phyloP scores from a whole-genome alignment of 805 yeast genomes.

The Kodamaea neixiangensis region DNA sequence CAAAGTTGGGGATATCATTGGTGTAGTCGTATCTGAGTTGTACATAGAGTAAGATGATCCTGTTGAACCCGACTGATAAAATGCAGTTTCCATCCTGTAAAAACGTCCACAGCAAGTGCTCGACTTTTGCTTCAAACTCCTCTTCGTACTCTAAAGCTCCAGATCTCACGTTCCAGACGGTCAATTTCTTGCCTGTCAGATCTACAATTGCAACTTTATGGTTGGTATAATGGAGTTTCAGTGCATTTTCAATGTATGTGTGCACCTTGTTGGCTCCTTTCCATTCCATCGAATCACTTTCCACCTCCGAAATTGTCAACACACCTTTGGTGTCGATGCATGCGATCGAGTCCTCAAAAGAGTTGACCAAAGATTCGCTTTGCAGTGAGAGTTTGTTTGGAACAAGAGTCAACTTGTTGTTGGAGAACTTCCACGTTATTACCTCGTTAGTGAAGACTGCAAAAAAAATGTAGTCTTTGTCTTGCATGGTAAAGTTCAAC shows the following conservation, averaged over 20 bases:
- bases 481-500: background rate
- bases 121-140: conserved; percentile 24
- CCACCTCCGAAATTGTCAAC: background rate
- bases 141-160: conserved; percentile 68
- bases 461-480: conserved; percentile 1
- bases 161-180: conserved; percentile 79
- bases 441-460: conserved; percentile 2
- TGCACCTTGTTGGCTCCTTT: background rate
- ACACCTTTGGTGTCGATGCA: background rate
- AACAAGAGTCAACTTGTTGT: background rate
- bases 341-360: background rate
- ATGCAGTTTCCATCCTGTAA: conserved; percentile 54
- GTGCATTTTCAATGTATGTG: conserved; percentile 7
- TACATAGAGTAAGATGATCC: conserved; percentile 66
- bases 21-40: conserved; percentile 90
- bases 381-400: background rate
- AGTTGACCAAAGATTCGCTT: background rate
- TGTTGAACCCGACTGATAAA: conserved; percentile 74
- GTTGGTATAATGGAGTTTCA: conserved; percentile 6
- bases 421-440: conserved; percentile 1
- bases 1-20: conserved; percentile 73
- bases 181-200: conserved; percentile 47
- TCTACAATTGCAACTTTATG: conserved; percentile 75
- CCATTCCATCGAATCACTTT: background rate
- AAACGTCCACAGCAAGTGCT: conserved; percentile 21